Evolutionary conservation across 1,284 basidiomycete genomes (phyloP), one percentile per base, ranked within the genome.

Genomic region (Kalmanozyma brasiliensis): DNA sequence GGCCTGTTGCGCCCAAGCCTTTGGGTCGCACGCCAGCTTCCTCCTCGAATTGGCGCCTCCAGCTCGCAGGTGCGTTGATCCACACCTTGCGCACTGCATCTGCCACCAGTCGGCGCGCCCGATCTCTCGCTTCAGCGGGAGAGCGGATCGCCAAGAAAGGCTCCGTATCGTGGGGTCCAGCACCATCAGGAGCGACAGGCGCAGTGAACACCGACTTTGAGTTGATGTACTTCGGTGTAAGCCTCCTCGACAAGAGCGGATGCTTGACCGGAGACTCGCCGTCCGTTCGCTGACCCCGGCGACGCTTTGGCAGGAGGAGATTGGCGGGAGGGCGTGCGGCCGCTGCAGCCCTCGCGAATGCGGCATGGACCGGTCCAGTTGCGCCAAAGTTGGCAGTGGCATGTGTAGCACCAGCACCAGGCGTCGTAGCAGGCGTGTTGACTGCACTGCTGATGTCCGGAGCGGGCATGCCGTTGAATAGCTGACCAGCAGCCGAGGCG

Each of bases 81-180:
- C 79, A 81, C 0, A 78, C 67, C 49, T 76, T 72, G 47, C 77
- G 69, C 32, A 79, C 76, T 6, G 79, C 77, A 52, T 79, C 74
- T 10, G 76, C 77, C 11, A 81, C 70, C 23, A 80, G 59, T 20
- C 73, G 52, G 14, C 77, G 71, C 11, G 79, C 79, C 6, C 77
- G 63, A 30, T 79, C 79, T 8, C 47, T 64, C 2, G 73, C 52
- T 38, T 79, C 73, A 33, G 77, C 77, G 16, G 76, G 73, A 4
- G 70, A 74, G 16, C 77, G 73, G 37, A 78, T 78, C 8, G 77
- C 77, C n/a, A 78, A 53, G 53, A 78, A 78, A 1, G 77, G 77
- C 52, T 77, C 70, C 14, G 49, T 40, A n/a, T 68, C 68, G n/a
- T 69, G 49, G 6, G 64, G 60, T 22, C 53, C 56, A 30, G 74